phyloP scores from a whole-genome alignment of 2,329 filamentous ascomycete species.

The Apiospora pterosperma region DNA sequence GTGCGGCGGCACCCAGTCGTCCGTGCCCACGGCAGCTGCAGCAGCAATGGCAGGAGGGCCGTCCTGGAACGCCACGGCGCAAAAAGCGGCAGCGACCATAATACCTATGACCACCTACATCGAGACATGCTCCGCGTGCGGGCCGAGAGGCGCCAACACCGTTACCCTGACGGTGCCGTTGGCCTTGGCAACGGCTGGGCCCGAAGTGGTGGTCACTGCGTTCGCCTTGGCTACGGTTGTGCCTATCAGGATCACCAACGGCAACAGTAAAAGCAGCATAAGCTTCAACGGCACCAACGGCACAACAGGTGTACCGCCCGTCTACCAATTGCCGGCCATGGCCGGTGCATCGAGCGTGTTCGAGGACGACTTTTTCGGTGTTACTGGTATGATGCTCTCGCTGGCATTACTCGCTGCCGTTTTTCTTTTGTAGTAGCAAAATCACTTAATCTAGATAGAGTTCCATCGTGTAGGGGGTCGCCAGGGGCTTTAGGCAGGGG shows the following conservation, averaged over 20 bases:
- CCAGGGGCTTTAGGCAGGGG: neutral
- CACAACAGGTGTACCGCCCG: neutral
- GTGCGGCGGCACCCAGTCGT: slow-evolving; percentile 11
- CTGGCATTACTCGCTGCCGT: slow-evolving; percentile 20
- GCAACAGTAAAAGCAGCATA: neutral
- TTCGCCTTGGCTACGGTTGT: slow-evolving; percentile 22
- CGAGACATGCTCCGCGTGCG: slow-evolving; percentile 28
- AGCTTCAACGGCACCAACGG: neutral
- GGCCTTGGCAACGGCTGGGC: slow-evolving; percentile 12
- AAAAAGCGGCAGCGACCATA: neutral
- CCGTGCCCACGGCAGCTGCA: neutral
- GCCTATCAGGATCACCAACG: slow-evolving; percentile 6
- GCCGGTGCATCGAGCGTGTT: slow-evolving; percentile 3
- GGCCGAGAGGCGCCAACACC: slow-evolving; percentile 25
- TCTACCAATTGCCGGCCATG: neutral
- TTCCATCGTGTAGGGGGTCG: neutral
- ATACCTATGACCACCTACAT: slow-evolving; percentile 26
- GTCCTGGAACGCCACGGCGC: neutral
- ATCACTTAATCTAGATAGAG: neutral
- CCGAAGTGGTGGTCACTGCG: slow-evolving; percentile 12
- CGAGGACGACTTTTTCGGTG: slow-evolving; percentile 10
- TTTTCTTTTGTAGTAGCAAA: slow-evolving; percentile 13
- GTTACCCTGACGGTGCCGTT: slow-evolving; percentile 31
- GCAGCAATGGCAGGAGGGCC: neutral
- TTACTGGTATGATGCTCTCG: slow-evolving; percentile 17